Conservation (phyloP, 768 basidiomycete genomes). For the Leccinum boreale region DNA sequence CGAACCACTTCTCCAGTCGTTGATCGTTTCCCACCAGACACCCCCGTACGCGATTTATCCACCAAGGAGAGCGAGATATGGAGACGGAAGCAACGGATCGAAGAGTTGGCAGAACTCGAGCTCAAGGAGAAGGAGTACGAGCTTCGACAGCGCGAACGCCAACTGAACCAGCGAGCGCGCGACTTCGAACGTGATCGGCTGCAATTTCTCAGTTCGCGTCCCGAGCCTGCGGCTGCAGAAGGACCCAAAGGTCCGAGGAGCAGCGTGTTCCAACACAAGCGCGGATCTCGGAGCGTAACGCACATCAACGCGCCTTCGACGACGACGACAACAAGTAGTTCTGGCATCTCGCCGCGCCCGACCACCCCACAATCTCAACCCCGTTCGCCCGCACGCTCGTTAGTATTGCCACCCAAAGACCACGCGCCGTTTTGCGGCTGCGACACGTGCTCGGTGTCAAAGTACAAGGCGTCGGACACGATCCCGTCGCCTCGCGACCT, state of each 20-base stretch:
- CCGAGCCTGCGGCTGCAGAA: constrained; percentile 29
- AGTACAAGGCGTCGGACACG: constrained; percentile 43
- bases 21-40: constrained; percentile 27
- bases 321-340: neutral
- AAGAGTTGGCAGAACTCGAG: constrained; percentile 52
- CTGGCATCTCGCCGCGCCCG: constrained; percentile 4
- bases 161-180: constrained; percentile 49
- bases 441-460: constrained; percentile 55
- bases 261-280: constrained; percentile 25
- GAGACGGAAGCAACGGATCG: constrained; percentile 39
- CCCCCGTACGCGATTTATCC: constrained; percentile 15
- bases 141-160: constrained; percentile 50
- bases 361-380: no score
- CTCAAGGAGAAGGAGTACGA: constrained; percentile 54
- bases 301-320: constrained; percentile 22
- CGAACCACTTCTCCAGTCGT: constrained; percentile 34
- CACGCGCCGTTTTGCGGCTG: constrained; percentile 70
- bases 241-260: constrained; percentile 26
- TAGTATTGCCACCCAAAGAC: constrained; percentile 28
- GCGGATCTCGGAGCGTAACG: constrained; percentile 29
- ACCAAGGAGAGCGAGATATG: constrained; percentile 26
- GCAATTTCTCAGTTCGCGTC: constrained; percentile 35
- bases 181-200: constrained; percentile 59
- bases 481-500: constrained; percentile 31
- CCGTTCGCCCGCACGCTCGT: constrained; percentile 21